Base-by-base conservation (phyloP, 768 basidiomycete species). In the Gymnopilus junonius region DNA sequence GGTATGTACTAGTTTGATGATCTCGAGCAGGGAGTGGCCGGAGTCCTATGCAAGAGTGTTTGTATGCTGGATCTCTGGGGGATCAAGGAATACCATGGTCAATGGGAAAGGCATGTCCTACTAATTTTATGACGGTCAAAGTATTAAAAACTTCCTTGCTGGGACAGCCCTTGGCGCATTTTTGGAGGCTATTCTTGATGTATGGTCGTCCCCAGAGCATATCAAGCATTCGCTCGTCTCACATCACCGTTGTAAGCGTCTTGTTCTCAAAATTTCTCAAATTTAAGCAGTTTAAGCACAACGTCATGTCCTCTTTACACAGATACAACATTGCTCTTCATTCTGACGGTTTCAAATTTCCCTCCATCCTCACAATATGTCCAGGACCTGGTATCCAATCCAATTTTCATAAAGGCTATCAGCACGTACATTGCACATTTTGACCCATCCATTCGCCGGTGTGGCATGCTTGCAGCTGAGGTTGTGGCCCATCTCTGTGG, bases 391-490 rank as follows among this genome's bases (percentile, higher is more conserved):
- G 82, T 86, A 2, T 74, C 83, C 31, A 87, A 85, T 12, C 78
- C 87, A 4, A 61, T 79, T 1, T 90, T 98, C 70, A 82, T 98
- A 64, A 77, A 79, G 21, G 86, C 86, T 12, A 82, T 97, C 48
- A 85, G 89, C 6, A 75, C 76, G 5, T 98, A 97, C 70, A 87
- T 99, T 46, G 82, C 82, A 0, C 94, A 97, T 74, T 76, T 88
- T 6, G 94, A 97, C 57, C 76, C 80, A 1, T 81, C 87, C 3
- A 83, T 97, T 20, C 89, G 97, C 3, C 84, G 89, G 25, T 92
- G 94, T 67, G 97, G 97, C 3, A 97, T 99, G 95, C 83, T 98
- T 34, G 88, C 87, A 0, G 97, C 93, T 0, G 97, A 99, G 75
- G 79, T 90, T 17, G 83, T 91, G 8, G 92, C 94, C 0, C 77